Evolutionary conservation across 129 eudicot species (phyloP), one percentile per base, ranked within the genome.

Genomic region (Escallonia herrerae): DNA sequence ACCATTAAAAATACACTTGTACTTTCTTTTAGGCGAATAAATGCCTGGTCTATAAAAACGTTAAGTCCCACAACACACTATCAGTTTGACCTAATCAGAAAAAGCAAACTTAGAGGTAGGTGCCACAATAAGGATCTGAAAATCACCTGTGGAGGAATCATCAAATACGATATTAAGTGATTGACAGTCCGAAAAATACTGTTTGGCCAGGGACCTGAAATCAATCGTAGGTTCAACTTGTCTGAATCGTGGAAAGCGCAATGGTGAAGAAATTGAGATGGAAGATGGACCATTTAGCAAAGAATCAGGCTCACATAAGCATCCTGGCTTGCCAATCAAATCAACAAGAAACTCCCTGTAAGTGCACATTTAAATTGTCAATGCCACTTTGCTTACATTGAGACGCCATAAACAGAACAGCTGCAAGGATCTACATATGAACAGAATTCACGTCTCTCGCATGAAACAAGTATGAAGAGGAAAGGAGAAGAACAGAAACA

Each of bases 221-320:
- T 86, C 84, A 69, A 78, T 72, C 15, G 70, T 58, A 56, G 90
- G 78, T 72, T 79, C 87, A 69, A 81, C 77, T 75, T 77, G 75
- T 82, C 79, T 81, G 59, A 69, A 75, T 37, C 86, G 66, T 15
- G 96, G 95, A 74, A 93, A 83, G 60, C 81, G 81, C 74, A 93
- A 69, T 52, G 98, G 95, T 42, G 98, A 93, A 59, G 82, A 86
- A 60, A 93, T 88, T 63, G 96, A 88, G 77, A 93, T 88, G 61
- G 96, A 85, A 81, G 87, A 85, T 67, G 98, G 98, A 69, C 98
- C 98, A 33, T 93, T 93, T 47, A 88, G 77, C 82, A 81, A 65
- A 49, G 98, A 93, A 77, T 93, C 95, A 3, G 98, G 98, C 69
- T 83, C 96, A 58, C 80, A 78, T 49, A 93, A 80, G 75, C 76